These are phyloP conservation scores for Paraurostyla sp. DNA, from an alignment of 73 alveolate genomes.

Conservation along the genomic window DNA sequence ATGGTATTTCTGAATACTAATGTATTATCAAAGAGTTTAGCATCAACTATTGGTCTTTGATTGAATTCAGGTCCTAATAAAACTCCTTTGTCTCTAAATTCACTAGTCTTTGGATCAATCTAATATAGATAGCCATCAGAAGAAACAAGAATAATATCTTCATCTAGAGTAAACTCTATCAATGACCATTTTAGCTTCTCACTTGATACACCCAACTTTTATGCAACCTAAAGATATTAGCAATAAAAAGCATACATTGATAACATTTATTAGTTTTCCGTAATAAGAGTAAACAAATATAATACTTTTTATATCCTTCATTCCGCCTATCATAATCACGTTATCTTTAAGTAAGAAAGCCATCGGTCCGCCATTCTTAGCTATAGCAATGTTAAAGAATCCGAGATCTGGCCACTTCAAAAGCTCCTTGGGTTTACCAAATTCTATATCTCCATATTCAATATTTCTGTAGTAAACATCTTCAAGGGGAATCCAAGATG, in stretches of 20 bases:
- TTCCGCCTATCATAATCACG: constrained; percentile 61
- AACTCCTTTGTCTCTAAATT: constrained; percentile 22
- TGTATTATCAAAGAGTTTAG: constrained; percentile 50
- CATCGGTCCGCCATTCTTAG: constrained; percentile 78
- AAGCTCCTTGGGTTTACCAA: neutral
- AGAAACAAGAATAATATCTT: constrained; percentile 69
- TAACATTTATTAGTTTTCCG: constrained; percentile 57
- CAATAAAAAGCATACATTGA: constrained; percentile 11
- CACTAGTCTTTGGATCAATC: constrained; percentile 71
- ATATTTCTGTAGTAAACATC: constrained; percentile 65
- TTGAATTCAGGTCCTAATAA: constrained; percentile 31
- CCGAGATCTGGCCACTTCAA: constrained; percentile 64
- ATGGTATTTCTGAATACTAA: constrained; percentile 58
- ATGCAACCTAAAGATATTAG: constrained; percentile 18
- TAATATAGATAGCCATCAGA: constrained; percentile 57
- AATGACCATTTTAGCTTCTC: constrained; percentile 60
- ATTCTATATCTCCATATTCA: constrained; percentile 49
- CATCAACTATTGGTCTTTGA: constrained; percentile 38
- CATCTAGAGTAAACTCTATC: constrained; percentile 69
- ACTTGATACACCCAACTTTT: neutral
- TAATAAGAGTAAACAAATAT: constrained; percentile 63
- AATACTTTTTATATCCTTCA: constrained; percentile 55
- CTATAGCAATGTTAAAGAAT: constrained; percentile 64
- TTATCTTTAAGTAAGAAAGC: constrained; percentile 65
- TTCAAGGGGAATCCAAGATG: constrained; percentile 73